Evolutionary conservation across 2,329 filamentous ascomycete genomes (phyloP), one percentile per base, ranked within the genome.

Genomic region (Cercospora berteroae): DNA sequence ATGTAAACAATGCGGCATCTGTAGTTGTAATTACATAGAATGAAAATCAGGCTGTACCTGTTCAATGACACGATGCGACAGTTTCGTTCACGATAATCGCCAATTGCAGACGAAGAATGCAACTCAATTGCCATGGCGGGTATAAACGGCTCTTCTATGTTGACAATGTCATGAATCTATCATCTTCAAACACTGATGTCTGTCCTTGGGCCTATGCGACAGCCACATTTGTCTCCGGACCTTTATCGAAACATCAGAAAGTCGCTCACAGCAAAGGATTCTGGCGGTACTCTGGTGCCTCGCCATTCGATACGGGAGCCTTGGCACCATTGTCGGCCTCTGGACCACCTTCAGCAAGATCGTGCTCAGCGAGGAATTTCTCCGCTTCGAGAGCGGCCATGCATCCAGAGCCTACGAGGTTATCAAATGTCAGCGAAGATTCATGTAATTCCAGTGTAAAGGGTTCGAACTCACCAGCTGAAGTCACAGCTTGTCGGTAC

Each of bases 401-500:
- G 81, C 95, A 99, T 71, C 95, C 95, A 69, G 94, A 93, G 68
- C 94, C 92, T 94, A 55, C 52, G 9, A 16, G 42, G 29, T n/a
- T 55, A 69, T n/a, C 55, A 36, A 20, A 31, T 9, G 55, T 74
- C 62, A 73, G 67, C 44, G 60, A 57, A 36, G 12, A 20, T 10
- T 50, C 60, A 20, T 36, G 23, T 18, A 23, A 33, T 4, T 1
- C 12, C 13, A 50, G 2, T 10, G 9, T 16, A 58, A 44, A 25
- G 31, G 48, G 8, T 60, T 18, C 20, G 33, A 73, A 87, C 89
- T 78, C 84, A 93, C 93, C 94, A 74, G 95, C 95, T 82, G 94
- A 97, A 71, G 95, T 99, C 73, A 99, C 96, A 57, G 95, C 95
- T 84, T 99, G 95, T 79, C 95, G 88, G 81, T 99, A 99, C 78